Evolutionary conservation across 2,329 filamentous ascomycete genomes (phyloP), one percentile per base, ranked within the genome.

Genomic region (Colletotrichum sp.): DNA sequence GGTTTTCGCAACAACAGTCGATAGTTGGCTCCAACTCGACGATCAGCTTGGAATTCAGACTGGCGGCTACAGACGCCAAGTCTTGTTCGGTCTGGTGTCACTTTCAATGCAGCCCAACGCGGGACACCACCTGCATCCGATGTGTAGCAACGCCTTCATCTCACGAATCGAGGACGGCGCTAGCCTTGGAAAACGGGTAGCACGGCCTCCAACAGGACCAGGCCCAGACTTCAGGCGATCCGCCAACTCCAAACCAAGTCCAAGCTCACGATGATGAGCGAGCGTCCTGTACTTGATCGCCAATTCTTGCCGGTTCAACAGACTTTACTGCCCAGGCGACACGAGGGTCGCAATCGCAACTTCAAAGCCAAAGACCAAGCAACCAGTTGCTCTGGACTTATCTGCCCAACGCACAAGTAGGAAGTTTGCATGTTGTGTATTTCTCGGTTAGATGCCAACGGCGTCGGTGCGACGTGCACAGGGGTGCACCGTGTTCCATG

Each of bases 401-500:
- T 64, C 34, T 44, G 19, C 25, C 22, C 22, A 27, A n/a, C 15
- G 22, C 34, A 64, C 61, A 64, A 39, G 16, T 27, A 27, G 34
- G 28, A n/a, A 19, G 61, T 36, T 64, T 44, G 34, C 32, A 34
- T 64, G 32, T 36, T 39, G 34, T 64, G 34, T 9, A 52, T 25
- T 13, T n/a, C 34, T 64, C 61, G 61, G 32, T 64, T 64, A 39
- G 61, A 64, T 34, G 61, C 32, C 61, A 39, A 44, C 19, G 13
- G 30, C 61, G 5, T 19, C 22, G 32, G 32, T 64, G 32, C 34
- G 6, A 64, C 61, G 34, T n/a, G 8, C 36, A 12, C 61, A 64
- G 34, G 61, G 34, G 8, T 64, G 16, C 12, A 34, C 22, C 32
- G 61, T 36, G 32, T 64, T 44, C 61, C 68, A 69, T 61, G 55